Evolutionary conservation across 768 basidiomycete genomes (phyloP), one percentile per base, ranked within the genome.

Genomic region (Imleria badia): DNA sequence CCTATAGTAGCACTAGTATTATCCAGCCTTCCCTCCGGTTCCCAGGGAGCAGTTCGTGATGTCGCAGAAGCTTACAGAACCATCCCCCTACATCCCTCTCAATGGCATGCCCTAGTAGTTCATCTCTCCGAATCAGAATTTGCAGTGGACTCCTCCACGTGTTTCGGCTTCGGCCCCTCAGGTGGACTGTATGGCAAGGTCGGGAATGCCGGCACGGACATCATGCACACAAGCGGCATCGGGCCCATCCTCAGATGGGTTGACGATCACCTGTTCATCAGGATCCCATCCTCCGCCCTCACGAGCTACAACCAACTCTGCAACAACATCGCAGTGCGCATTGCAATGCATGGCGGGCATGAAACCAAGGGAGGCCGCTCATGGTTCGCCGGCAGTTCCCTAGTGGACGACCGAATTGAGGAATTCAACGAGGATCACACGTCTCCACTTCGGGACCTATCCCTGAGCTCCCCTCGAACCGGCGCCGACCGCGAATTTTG

Each of bases 51-150:
- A 0, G 13, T 59, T 0, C 1, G 9, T 0, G 42, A 59, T 11
- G 33, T 56, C 0, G 19, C 42, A 0, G 50, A 59, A 6, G 50
- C 50, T 0, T 58, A 58, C 6, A 6, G n/a, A 0, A 73, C 65
- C 0, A 59, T 77, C 0, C 74, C 72, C 0, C 38, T 74, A 0
- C 58, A 64, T 11, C 65, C 55, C 0, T 59, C 59, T 0, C 77
- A 78, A 36, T 79, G 74, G 75, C 73, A 76, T 0, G 72, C 66
- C 0, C 30, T 67, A 0, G 70, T 76, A 0, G 63, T 77, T 0
- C 43, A 64, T 0, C 51, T 75, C 0, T 26, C 23, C 0, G 48
- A 56, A 3, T 17, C 5, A 0, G 2, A 20, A 2, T 48, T 45
- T 1, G 6, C 43, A 3, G 6, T 52, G 0, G 34, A 48, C 44